A percentile compares a stretch with the other conserved stretches of the same genome.
These are phyloP conservation scores for Picea engelmannii DNA, from an alignment of 83 land plant species.

Conservation along the genomic window DNA sequence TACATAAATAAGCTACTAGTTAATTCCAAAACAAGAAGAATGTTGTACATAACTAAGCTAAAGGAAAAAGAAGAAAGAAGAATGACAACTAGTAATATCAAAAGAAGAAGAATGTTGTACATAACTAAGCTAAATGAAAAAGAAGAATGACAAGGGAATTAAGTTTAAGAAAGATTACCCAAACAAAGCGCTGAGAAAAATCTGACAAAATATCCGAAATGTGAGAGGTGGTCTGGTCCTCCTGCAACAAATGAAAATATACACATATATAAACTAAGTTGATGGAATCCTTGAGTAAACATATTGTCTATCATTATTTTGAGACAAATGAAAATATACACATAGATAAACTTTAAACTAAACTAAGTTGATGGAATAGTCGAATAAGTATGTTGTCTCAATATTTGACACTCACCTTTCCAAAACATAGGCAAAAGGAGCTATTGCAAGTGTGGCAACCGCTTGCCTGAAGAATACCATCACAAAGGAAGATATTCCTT, in stretches of 20 bases:
- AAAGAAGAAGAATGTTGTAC: conserved; percentile 26
- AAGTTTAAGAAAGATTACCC: conserved; percentile 35
- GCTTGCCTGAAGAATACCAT: not conserved
- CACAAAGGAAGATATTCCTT: not conserved
- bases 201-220: conserved; percentile 32
- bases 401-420: not conserved
- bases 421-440: not conserved
- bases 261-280: not conserved
- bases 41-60: not conserved
- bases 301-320: not conserved
- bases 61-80: not conserved
- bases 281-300: not conserved
- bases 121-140: not conserved
- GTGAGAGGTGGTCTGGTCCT: conserved; percentile 38
- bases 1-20: conserved; percentile 6
- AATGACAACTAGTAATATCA: not conserved
- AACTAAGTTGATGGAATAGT: not conserved
- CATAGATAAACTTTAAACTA: not conserved
- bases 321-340: not conserved
- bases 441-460: not conserved
- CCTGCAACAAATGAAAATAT: conserved; percentile 27
- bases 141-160: not conserved
- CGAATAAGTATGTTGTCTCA: not conserved
- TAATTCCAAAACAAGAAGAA: not conserved
- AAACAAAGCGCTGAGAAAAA: conserved; percentile 44